These are phyloP conservation scores for Serpula lacrymans DNA, from an alignment of 768 basidiomycete genomes.

Conservation along the genomic window DNA sequence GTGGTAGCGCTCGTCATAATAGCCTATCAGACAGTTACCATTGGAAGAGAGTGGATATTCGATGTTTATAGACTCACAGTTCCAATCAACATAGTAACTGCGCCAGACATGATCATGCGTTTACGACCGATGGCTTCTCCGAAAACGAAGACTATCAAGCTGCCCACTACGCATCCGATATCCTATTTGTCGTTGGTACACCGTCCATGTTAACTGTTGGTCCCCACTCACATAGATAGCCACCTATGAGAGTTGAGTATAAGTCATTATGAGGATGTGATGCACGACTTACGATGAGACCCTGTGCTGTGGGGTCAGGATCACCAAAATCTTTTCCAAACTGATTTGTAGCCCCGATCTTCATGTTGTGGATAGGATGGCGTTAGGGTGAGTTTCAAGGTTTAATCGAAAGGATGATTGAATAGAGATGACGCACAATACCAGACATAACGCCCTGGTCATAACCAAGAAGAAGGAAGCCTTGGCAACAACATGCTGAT, in stretches of 20 bases:
- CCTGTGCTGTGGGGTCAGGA: constrained; percentile 35
- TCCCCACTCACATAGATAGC: constrained; percentile 31
- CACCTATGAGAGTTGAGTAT: constrained; percentile 8
- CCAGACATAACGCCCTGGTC: constrained; percentile 43
- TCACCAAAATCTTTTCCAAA: constrained; percentile 36
- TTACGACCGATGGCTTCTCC: constrained; percentile 37
- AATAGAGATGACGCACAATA: constrained; percentile 20
- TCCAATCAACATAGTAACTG: constrained; percentile 35
- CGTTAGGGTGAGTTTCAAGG: not conserved
- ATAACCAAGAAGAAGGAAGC: constrained; percentile 33
- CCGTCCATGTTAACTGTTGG: not conserved
- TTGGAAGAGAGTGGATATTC: no score
- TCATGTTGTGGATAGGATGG: not conserved
- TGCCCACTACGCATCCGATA: constrained; percentile 37
- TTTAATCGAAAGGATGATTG: no score
- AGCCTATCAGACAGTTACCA: constrained; percentile 23
- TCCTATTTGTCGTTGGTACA: constrained; percentile 20
- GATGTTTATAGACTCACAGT: constrained; percentile 20
- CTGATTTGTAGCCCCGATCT: constrained; percentile 41
- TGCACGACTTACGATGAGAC: constrained; percentile 31
- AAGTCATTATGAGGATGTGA: not conserved
- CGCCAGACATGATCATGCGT: constrained; percentile 37
- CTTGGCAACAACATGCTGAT: constrained; percentile 40
- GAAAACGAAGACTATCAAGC: constrained; percentile 34
- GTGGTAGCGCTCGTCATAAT: constrained; percentile 39